Evolutionary conservation across 2,329 filamentous ascomycete genomes (phyloP).

Genomic region (Didymosphaeria variabile): DNA sequence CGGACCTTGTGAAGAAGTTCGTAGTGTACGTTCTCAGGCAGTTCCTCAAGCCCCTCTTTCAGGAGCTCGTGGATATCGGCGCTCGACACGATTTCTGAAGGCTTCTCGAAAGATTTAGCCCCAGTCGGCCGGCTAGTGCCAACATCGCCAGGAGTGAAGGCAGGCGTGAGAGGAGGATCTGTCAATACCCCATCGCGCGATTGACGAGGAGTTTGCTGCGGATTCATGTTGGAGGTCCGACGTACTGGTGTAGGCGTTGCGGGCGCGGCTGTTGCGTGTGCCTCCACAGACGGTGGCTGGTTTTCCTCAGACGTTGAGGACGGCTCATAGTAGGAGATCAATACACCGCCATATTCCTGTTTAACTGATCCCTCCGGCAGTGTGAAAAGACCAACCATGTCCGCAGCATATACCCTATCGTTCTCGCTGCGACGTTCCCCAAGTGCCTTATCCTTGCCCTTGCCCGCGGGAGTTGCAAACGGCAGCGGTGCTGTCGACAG

Average conservation of each 20-base stretch:
- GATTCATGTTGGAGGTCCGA: constrained; percentile 65
- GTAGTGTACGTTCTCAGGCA: constrained; percentile 79
- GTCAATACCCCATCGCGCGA: constrained; percentile 55
- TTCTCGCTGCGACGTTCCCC: constrained; percentile 47
- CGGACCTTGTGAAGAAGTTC: constrained; percentile 86
- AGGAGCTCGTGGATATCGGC: constrained; percentile 55
- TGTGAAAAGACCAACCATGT: constrained; percentile 77
- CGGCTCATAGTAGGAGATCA: constrained; percentile 77
- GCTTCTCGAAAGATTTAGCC: constrained; percentile 66
- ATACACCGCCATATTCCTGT: constrained; percentile 83
- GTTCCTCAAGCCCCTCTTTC: constrained; percentile 58
- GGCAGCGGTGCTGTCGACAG: constrained; percentile 58
- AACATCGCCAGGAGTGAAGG: constrained; percentile 46
- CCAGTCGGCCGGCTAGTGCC: constrained; percentile 37
- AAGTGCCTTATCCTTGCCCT: constrained; percentile 77
- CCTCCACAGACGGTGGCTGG: constrained; percentile 38
- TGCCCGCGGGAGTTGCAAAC: constrained; percentile 66
- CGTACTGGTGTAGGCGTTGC: constrained; percentile 79
- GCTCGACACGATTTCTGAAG: constrained; percentile 57
- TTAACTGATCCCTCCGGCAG: constrained; percentile 60
- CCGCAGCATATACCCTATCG: constrained; percentile 59
- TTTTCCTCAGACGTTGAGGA: constrained; percentile 42
- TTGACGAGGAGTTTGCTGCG: constrained; percentile 61
- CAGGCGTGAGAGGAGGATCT: constrained; percentile 61
- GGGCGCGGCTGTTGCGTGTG: constrained; percentile 73